Percentiles rank a stretch among this genome's conserved stretches.
phyloP scores from a whole-genome alignment of 371 early-diverging fungal genomes.

The Mortierella sp. region DNA sequence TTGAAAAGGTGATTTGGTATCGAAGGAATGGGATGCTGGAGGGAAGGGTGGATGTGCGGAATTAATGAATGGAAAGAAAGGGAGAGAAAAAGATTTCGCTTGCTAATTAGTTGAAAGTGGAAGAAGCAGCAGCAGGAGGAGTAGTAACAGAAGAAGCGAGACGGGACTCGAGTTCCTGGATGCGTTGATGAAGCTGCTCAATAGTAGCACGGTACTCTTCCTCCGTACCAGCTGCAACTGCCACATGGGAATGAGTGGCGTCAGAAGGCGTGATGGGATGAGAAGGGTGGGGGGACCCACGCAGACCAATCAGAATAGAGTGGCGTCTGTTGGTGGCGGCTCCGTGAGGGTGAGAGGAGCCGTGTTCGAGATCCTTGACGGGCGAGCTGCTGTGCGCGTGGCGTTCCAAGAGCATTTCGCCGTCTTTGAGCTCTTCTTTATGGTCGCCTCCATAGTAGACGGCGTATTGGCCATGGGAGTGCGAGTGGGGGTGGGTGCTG shows the following conservation, averaged over 20 bases:
- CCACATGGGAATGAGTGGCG: not conserved
- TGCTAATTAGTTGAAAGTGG: not conserved
- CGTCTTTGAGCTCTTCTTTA: slow-evolving; percentile 25
- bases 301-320: slow-evolving; percentile 25
- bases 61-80: not conserved
- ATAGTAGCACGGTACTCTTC: slow-evolving; percentile 32
- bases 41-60: not conserved
- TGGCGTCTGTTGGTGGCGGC: not conserved
- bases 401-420: slow-evolving; percentile 17
- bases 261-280: not conserved
- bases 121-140: not conserved
- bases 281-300: slow-evolving; percentile 18
- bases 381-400: not conserved
- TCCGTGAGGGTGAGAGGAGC: not conserved
- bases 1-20: not conserved
- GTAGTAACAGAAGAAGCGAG: slow-evolving; percentile 11
- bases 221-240: not conserved
- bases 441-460: slow-evolving; percentile 48
- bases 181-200: slow-evolving; percentile 28
- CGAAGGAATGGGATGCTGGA: not conserved
- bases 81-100: not conserved
- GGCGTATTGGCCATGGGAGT: slow-evolving; percentile 24
- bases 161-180: slow-evolving; percentile 42
- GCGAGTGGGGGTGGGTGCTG: slow-evolving; percentile 1
- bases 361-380: slow-evolving; percentile 12